Conservation (phyloP, 2,329 filamentous ascomycete species). For the Aphanocladium album region DNA sequence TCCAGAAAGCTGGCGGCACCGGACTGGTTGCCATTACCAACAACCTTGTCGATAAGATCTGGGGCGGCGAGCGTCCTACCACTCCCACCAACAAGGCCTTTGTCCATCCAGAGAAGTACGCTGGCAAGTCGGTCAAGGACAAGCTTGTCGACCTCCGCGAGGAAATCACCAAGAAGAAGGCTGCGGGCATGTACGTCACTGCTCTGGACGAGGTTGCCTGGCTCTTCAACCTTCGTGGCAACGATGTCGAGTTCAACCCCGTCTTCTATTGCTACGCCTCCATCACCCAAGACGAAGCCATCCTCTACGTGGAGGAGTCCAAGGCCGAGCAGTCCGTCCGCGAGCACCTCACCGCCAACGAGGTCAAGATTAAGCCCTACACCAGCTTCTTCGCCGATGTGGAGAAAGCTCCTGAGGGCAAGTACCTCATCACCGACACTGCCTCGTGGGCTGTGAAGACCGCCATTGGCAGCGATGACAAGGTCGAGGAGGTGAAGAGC, state of each 20-base stretch:
- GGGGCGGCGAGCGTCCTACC: slow-evolving; percentile 68
- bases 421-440: slow-evolving; percentile 81
- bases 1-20: slow-evolving; percentile 78
- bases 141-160: slow-evolving; percentile 87
- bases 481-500: slow-evolving; percentile 81
- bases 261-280: slow-evolving; percentile 97
- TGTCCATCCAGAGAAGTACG: slow-evolving; percentile 65
- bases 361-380: slow-evolving; percentile 76
- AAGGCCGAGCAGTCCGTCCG: slow-evolving; percentile 69
- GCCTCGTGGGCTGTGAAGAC: slow-evolving; percentile 90
- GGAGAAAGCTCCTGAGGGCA: slow-evolving; percentile 50
- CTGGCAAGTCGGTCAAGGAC: slow-evolving; percentile 74
- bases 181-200: slow-evolving; percentile 80
- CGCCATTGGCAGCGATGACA: slow-evolving; percentile 77
- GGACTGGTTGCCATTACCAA: slow-evolving; percentile 69
- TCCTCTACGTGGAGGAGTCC: slow-evolving; percentile 75
- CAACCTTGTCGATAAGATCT: slow-evolving; percentile 89
- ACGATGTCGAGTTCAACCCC: slow-evolving; percentile 94
- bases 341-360: slow-evolving; percentile 62
- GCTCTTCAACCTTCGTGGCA: slow-evolving; percentile 96
- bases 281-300: slow-evolving; percentile 70
- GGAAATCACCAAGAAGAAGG: slow-evolving; percentile 86
- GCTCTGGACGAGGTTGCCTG: slow-evolving; percentile 96
- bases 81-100: slow-evolving; percentile 72
- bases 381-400: slow-evolving; percentile 74